Percentiles rank a stretch among this genome's conserved stretches.
Conservation (phyloP, 2,329 filamentous ascomycete species). For the Metarhizium humberi region DNA sequence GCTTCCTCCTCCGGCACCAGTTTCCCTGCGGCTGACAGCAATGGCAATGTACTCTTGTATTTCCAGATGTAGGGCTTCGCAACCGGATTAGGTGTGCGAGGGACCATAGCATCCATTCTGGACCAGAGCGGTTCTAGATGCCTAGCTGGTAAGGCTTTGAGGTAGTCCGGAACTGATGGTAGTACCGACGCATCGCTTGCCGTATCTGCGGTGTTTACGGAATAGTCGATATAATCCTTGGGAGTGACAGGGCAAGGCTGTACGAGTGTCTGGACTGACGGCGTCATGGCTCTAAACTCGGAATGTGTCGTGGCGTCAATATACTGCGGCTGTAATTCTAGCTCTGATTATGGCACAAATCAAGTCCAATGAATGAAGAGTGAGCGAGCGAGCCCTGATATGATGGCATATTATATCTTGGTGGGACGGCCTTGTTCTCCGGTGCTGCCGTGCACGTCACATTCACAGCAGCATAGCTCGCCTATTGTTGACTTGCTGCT, state of each 20-base stretch:
- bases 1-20: constrained; percentile 29
- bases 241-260: neutral
- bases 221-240: neutral
- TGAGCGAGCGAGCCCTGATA: too few relatives aligned
- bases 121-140: constrained; percentile 36
- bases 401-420: too few relatives aligned
- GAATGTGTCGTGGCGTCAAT: neutral
- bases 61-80: constrained; percentile 30
- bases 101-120: constrained; percentile 37
- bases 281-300: neutral
- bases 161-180: constrained; percentile 10
- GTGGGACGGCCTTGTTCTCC: too few relatives aligned
- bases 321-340: neutral
- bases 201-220: neutral
- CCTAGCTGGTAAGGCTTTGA: constrained; percentile 18
- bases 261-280: neutral
- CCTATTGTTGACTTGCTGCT: too few relatives aligned
- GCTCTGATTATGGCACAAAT: neutral
- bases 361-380: too few relatives aligned
- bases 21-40: constrained; percentile 23
- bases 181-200: neutral
- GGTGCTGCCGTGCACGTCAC: too few relatives aligned
- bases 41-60: constrained; percentile 24
- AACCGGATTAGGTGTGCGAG: constrained; percentile 34
- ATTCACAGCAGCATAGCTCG: too few relatives aligned